These are phyloP conservation scores for Mesostigma viride DNA, from an alignment of 139 green algal species.

Conservation along the genomic window DNA sequence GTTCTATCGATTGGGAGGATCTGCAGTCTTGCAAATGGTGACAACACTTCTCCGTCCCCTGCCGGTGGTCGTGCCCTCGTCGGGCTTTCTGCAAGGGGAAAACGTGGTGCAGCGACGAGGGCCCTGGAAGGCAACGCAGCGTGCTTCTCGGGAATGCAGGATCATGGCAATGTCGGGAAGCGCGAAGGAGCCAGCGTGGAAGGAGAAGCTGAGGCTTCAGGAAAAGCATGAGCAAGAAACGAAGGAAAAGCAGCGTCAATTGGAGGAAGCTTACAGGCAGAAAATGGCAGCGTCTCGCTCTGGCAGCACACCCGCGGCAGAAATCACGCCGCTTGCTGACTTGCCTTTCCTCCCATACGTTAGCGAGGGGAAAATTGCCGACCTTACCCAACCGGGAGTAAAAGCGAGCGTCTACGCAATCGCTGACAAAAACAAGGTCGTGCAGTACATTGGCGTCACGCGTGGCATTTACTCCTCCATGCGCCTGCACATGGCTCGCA, in stretches of 20 bases:
- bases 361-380: slow-evolving; percentile 20
- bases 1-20: too few relatives aligned
- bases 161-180: too few relatives aligned
- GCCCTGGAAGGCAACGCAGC: too few relatives aligned
- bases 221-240: neutral
- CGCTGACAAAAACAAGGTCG: slow-evolving; percentile 21
- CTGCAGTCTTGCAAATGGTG: too few relatives aligned
- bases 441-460: slow-evolving; percentile 33
- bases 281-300: neutral
- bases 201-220: neutral
- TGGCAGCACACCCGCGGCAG: neutral
- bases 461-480: slow-evolving; percentile 21
- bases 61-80: too few relatives aligned
- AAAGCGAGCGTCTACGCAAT: slow-evolving; percentile 33
- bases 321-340: neutral
- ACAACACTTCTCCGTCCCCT: too few relatives aligned
- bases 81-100: too few relatives aligned
- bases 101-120: too few relatives aligned
- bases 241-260: neutral
- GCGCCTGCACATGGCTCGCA: slow-evolving; percentile 28
- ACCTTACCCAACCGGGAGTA: slow-evolving; percentile 18
- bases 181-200: slow-evolving; percentile 14
- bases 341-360: slow-evolving; percentile 24
- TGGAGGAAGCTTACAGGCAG: slow-evolving; percentile 3
- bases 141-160: too few relatives aligned